Evolutionary conservation across 106 monocot genomes (phyloP).

Genomic region (Dioscorea alata): DNA sequence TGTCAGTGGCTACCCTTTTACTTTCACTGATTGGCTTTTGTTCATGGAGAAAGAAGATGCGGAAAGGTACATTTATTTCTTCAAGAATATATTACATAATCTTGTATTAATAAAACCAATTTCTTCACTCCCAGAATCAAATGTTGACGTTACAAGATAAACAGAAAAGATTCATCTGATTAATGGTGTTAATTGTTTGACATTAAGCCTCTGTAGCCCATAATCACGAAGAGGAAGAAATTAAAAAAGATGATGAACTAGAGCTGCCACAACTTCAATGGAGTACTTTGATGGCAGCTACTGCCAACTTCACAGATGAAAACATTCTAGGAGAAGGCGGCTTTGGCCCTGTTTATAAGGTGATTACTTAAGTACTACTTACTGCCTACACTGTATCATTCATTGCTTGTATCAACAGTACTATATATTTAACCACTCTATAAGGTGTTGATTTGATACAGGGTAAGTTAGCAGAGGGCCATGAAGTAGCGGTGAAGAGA

Average conservation of each 20-base stretch:
- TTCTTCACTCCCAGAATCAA: no score
- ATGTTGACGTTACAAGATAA: no score
- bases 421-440: neutral
- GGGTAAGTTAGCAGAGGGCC: constrained; percentile 19
- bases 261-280: neutral
- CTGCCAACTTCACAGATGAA: neutral
- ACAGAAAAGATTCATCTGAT: neutral
- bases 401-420: neutral
- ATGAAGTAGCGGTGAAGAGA: constrained; percentile 40
- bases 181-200: neutral
- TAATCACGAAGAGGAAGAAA: neutral
- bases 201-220: no score
- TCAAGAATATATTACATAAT: no score
- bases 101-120: no score
- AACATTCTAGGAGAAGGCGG: constrained; percentile 10
- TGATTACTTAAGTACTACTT: neutral
- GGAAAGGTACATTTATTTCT: no score
- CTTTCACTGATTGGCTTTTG: no score
- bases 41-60: no score
- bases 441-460: neutral
- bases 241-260: neutral
- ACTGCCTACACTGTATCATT: no score
- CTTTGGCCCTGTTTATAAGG: constrained; percentile 11
- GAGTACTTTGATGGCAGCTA: neutral
- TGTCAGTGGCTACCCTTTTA: no score